Percentiles rank a stretch among this genome's conserved stretches.
phyloP scores from a whole-genome alignment of 495 filamentous ascomycete genomes.

The Bombardia bombarda region DNA sequence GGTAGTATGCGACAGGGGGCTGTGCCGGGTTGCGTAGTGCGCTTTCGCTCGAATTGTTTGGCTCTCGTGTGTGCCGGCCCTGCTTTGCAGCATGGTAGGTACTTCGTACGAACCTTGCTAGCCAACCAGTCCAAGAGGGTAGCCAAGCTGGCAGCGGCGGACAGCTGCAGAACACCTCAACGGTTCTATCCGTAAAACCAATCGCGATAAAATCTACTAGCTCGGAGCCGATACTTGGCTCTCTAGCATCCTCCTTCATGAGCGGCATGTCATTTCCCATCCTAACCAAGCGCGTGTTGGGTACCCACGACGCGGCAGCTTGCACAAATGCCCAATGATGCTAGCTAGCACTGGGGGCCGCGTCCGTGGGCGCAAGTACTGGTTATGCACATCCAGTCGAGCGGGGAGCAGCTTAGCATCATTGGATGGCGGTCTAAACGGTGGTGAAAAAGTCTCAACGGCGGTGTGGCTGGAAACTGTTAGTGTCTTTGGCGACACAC shows the following conservation, averaged over 20 bases:
- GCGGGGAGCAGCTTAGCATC: too few species aligned
- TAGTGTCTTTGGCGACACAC: not conserved
- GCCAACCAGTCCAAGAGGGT: slow-evolving; percentile 4
- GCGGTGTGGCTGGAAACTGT: slow-evolving; percentile 17
- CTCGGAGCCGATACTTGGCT: not conserved
- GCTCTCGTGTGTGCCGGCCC: slow-evolving; percentile 3
- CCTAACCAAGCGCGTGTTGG: too few species aligned
- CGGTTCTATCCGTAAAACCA: not conserved
- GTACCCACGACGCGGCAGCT: too few species aligned
- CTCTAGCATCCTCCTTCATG: not conserved
- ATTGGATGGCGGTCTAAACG: not conserved
- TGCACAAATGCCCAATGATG: slow-evolving; percentile 2
- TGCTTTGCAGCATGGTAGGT: slow-evolving; percentile 7
- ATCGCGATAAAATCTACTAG: slow-evolving; percentile 8
- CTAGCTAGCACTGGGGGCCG: not conserved
- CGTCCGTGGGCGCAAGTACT: too few species aligned
- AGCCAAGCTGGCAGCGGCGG: slow-evolving; percentile 18
- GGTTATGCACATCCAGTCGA: too few species aligned
- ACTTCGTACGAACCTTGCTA: too few species aligned
- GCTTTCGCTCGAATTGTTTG: slow-evolving; percentile 15
- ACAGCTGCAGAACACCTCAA: slow-evolving; percentile 16
- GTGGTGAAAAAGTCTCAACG: slow-evolving; percentile 16
- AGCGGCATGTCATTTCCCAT: slow-evolving; percentile 6
- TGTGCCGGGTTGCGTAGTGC: slow-evolving; percentile 21
- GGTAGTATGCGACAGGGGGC: slow-evolving; percentile 28